Evolutionary conservation across 1,139 yeast species (phyloP).

Genomic region (Candida gigantensis): DNA sequence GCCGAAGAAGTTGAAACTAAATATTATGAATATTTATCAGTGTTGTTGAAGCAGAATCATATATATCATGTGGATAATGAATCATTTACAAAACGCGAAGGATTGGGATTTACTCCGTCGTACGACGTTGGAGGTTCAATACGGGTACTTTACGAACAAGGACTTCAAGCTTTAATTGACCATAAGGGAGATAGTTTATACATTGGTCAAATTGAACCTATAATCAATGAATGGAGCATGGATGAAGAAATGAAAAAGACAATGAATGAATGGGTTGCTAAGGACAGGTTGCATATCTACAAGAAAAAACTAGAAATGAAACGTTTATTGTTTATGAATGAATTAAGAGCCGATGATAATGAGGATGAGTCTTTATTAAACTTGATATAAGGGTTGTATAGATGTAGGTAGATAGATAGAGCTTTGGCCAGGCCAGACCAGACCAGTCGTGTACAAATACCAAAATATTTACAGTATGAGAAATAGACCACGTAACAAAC

Average conservation of each 20-base stretch:
- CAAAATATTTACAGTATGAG: background rate
- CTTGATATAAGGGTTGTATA: conserved; percentile 19
- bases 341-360: conserved; percentile 29
- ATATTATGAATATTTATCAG: conserved; percentile 25
- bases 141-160: conserved; percentile 24
- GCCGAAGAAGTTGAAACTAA: conserved; percentile 20
- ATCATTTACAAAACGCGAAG: conserved; percentile 14
- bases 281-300: conserved; percentile 24
- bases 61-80: conserved; percentile 14
- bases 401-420: background rate
- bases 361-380: conserved; percentile 36
- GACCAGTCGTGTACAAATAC: background rate
- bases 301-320: conserved; percentile 26
- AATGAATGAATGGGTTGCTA: conserved; percentile 24
- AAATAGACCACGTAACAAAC: conserved; percentile 1
- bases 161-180: conserved; percentile 30
- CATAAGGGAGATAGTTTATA: conserved; percentile 28
- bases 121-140: conserved; percentile 21
- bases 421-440: background rate
- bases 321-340: conserved; percentile 30
- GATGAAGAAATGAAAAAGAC: conserved; percentile 28
- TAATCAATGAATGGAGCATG: conserved; percentile 42
- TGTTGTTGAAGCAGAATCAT: conserved; percentile 24
- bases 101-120: conserved; percentile 17
- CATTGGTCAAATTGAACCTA: conserved; percentile 33